Evolutionary conservation across 768 basidiomycete genomes (phyloP), one percentile per base, ranked within the genome.

Genomic region (Cubamyces lactineus): DNA sequence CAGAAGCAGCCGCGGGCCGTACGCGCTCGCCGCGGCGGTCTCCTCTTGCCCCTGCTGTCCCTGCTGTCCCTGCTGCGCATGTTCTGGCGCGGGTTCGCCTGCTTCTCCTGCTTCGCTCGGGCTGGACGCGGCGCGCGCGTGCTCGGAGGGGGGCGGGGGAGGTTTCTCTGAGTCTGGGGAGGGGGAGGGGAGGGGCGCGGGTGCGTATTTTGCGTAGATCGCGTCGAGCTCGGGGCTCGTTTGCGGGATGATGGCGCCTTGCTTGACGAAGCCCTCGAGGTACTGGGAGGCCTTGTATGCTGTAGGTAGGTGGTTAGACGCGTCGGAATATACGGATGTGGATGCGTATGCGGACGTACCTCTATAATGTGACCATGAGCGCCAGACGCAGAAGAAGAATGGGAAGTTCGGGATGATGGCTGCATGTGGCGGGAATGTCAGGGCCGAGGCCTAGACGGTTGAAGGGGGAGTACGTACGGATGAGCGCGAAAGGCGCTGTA

Each of bases 351-450:
- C 11, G 57, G 60, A 17, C 55, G 41, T 59, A 90, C 91, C 90
- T 81, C 80, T 83, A 71, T 88, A 93, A 73, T 94, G 91, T 42
- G 86, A 88, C 91, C 91, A 94, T 45, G 89, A 86, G 46, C 91
- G 81, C 91, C 91, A 94, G 11, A 80, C 83, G 67, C 89, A 92
- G 74, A 90, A 94, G 77, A 94, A 91, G 72, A 94, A 88, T 0
- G 91, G 91, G 21, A 94, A 73, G 71, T 94, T 94, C 30, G 91
- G 92, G 74, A 93, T 84, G 46, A 93, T 70, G 24, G 91, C 91
- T 93, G 60, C 17, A 28, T 12, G 40, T 26, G 38, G 47, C 23
- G 23, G 16, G 15, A 16, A 38, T 15, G 39, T 24, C 12, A 56
- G 50, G 28, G 12, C 26, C 16, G 38, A 41, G 16, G 7, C 26